Conservation (phyloP, 352 stramenopile genomes). For the Phytophthora constricta region DNA sequence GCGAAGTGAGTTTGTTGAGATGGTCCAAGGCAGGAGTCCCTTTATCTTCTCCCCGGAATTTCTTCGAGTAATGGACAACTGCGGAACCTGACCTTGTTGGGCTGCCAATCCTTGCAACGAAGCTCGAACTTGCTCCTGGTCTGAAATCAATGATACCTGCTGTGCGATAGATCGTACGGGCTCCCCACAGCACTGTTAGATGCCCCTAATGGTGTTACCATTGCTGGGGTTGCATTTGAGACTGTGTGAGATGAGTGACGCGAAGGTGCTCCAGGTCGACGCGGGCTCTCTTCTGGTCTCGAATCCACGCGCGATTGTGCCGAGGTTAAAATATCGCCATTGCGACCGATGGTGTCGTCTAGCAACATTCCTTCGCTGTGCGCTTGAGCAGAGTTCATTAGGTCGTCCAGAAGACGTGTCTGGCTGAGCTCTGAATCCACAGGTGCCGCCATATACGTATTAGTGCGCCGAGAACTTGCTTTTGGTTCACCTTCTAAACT, state of each 20-base stretch:
- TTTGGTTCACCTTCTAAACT: constrained; percentile 5
- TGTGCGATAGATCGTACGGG: constrained; percentile 2
- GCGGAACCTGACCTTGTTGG: constrained; percentile 6
- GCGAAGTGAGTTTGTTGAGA: constrained; percentile 14
- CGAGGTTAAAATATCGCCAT: constrained; percentile 8
- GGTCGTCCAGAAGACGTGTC: constrained; percentile 12
- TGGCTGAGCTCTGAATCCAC: constrained; percentile 30
- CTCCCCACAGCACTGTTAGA: constrained; percentile 15
- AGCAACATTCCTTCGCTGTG: constrained; percentile 23
- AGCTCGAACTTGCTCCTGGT: constrained; percentile 13
- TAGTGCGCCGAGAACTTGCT: constrained; percentile 10
- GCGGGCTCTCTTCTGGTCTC: constrained; percentile 21
- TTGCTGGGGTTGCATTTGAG: constrained; percentile 3
- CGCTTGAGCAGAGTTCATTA: constrained; percentile 15
- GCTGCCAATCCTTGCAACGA: constrained; percentile 10
- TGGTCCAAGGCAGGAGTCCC: constrained; percentile 9
- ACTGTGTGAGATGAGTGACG: constrained; percentile 18
- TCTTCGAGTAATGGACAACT: neutral
- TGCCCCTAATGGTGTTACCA: constrained; percentile 13
- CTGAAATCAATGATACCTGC: neutral
- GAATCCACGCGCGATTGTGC: constrained; percentile 23
- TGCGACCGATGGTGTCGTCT: constrained; percentile 13
- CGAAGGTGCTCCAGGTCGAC: constrained; percentile 18
- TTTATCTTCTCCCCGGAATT: constrained; percentile 1
- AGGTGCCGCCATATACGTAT: constrained; percentile 4